Evolutionary conservation across 1,284 basidiomycete genomes (phyloP).

Genomic region (Ganoderma lucidum): DNA sequence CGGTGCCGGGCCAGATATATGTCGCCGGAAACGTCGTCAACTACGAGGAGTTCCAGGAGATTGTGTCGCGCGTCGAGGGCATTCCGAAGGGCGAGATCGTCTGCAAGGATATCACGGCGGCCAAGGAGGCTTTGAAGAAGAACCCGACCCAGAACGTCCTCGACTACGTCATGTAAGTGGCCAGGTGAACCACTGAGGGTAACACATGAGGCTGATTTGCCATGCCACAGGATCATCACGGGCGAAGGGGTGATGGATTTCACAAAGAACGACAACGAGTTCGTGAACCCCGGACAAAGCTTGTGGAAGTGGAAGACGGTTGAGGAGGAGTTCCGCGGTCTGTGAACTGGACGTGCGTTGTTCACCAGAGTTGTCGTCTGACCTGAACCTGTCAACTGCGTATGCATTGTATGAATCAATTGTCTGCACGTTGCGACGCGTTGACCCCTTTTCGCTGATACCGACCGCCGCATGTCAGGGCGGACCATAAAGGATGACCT

Average conservation of each 20-base stretch:
- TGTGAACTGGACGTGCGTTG: neutral
- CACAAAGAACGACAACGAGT: conserved; percentile 37
- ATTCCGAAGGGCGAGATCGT: conserved; percentile 13
- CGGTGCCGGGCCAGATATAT: conserved; percentile 33
- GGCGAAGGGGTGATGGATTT: conserved; percentile 39
- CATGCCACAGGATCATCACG: conserved; percentile 32
- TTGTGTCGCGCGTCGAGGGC: neutral
- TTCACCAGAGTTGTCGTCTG: neutral
- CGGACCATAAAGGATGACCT: neutral
- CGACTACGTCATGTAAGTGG: conserved; percentile 20
- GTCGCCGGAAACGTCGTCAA: conserved; percentile 29
- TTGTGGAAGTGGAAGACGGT: conserved; percentile 43
- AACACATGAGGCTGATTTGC: neutral
- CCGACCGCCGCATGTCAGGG: neutral
- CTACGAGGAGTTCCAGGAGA: conserved; percentile 27
- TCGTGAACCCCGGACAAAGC: conserved; percentile 39
- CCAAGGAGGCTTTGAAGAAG: conserved; percentile 27
- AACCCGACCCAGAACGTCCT: conserved; percentile 21
- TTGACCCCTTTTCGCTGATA: neutral
- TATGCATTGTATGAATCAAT: neutral
- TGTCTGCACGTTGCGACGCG: neutral
- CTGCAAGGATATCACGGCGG: conserved; percentile 21
- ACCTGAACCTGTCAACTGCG: neutral
- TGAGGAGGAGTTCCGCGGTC: conserved; percentile 32
- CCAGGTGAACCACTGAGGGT: conserved; percentile 21